Conservation (phyloP, 2,329 filamentous ascomycete species). For the Aspergillus niger region DNA sequence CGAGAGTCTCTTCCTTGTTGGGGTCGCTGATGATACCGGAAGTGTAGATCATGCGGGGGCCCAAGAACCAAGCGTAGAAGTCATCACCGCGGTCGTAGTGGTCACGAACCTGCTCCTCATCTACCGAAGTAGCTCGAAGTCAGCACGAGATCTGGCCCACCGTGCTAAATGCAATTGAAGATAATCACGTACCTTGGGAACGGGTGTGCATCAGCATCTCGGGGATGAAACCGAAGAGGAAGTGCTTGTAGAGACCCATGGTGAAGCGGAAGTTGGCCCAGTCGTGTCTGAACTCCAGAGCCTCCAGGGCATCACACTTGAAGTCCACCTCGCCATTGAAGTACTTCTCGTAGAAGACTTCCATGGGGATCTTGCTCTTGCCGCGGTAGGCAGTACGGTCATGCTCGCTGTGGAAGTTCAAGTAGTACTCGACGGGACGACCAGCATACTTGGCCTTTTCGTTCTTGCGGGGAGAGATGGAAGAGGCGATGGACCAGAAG, state of each 20-base stretch:
- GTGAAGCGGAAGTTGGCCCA: slow-evolving; percentile 97
- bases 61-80: slow-evolving; percentile 98
- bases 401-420: slow-evolving; percentile 50
- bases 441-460: slow-evolving; percentile 88
- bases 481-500: slow-evolving; percentile 81
- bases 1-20: slow-evolving; percentile 83
- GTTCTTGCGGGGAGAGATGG: slow-evolving; percentile 83
- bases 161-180: background rate
- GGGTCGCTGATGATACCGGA: slow-evolving; percentile 90
- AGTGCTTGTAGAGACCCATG: slow-evolving; percentile 78
- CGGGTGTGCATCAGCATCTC: slow-evolving; percentile 92
- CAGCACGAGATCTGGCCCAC: background rate
- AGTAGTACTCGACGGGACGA: slow-evolving; percentile 86
- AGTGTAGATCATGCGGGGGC: slow-evolving; percentile 98
- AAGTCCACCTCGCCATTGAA: slow-evolving; percentile 93
- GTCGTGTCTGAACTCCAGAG: slow-evolving; percentile 92
- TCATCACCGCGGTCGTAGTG: slow-evolving; percentile 98
- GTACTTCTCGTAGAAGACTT: slow-evolving; percentile 98
- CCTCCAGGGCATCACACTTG: slow-evolving; percentile 87
- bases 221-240: slow-evolving; percentile 82
- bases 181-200: slow-evolving; percentile 66
- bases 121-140: slow-evolving; percentile 47
- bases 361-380: slow-evolving; percentile 55
- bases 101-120: slow-evolving; percentile 96
- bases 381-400: slow-evolving; percentile 51